phyloP scores from a whole-genome alignment of 2,329 filamentous ascomycete genomes.

The Stemphylium vesicarium region DNA sequence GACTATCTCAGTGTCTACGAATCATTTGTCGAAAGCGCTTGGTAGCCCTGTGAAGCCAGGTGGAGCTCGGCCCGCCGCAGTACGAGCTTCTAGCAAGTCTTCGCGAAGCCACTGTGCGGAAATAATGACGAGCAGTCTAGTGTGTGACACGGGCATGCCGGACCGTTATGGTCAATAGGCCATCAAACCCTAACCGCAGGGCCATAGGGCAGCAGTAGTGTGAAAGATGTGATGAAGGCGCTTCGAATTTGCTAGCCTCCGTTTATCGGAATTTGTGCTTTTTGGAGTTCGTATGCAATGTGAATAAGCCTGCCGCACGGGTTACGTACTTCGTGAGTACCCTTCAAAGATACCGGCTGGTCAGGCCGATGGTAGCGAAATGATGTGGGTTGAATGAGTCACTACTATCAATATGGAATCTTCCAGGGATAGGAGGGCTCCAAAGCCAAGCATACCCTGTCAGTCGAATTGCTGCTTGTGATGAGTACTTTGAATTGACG shows the following conservation, averaged over 20 bases:
- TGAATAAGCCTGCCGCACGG: constrained; percentile 6
- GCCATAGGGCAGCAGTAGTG: neutral
- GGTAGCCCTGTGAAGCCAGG: constrained; percentile 18
- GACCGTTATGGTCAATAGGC: constrained; percentile 1
- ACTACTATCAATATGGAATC: neutral
- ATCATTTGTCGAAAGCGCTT: constrained; percentile 27
- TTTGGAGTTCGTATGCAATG: constrained; percentile 21
- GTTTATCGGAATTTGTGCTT: constrained; percentile 14
- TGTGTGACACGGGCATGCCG: constrained; percentile 3
- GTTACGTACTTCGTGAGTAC: neutral
- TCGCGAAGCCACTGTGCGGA: constrained; percentile 13
- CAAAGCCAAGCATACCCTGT: neutral
- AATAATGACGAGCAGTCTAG: constrained; percentile 13
- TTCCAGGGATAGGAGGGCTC: neutral
- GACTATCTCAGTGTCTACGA: constrained; percentile 28
- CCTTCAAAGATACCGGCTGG: neutral
- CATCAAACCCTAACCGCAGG: constrained; percentile 12
- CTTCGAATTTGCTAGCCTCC: constrained; percentile 3
- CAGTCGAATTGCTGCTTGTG: neutral
- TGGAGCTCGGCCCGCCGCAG: constrained; percentile 35
- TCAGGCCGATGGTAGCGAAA: neutral
- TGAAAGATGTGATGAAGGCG: neutral
- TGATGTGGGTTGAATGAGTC: neutral
- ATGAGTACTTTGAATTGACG: neutral
- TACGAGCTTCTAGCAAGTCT: constrained; percentile 17